Evolutionary conservation across 1,284 basidiomycete genomes (phyloP), one percentile per base, ranked within the genome.

Genomic region (Leccinum proliferum): DNA sequence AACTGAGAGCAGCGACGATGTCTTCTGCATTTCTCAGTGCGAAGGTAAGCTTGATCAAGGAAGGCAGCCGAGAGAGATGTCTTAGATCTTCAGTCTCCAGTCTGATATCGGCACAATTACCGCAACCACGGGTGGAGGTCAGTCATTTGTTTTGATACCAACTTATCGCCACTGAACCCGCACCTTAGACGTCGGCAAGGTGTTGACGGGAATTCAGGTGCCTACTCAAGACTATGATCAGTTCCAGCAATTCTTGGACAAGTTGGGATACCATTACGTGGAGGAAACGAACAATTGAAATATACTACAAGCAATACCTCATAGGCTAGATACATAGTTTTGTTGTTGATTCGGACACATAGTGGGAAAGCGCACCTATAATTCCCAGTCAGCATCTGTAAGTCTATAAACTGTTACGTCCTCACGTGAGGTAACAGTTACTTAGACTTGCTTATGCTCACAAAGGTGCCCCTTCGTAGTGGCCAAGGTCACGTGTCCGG

Each of bases 141-240:
- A 65, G 86, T 64, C 37, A 21, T 63, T 55, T 62, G 39, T 41
- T 15, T 60, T 1, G 32, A n/a, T 55, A 50, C 63, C 53, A 60
- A 34, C 29, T 35, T 11, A 18, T 25, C 48, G 18, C 32, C 59
- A 65, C 65, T 43, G 11, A 64, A 58, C 60, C 57, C 63, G 60
- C 32, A 34, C n/a, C 12, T 2, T 67, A 95, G 95, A 98, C 72
- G 81, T 97, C 37, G 94, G 93, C 39, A 96, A 90, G 74, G 90
- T 98, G 2, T 78, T 99, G 55, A 93, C 95, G 3, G 97, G 95
- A 1, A 90, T 99, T 60, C 96, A 98, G 74, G 95, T 98, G 0
- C 92, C 93, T 12, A 79, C 80, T 41, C 75, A 77, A 55, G 90
- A 93, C 48, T 76, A 81, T 52, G 77, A 78, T 10, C 80, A 84